Base-by-base conservation (phyloP, 2,329 filamentous ascomycete species). In the Podosphaera aphanis region DNA sequence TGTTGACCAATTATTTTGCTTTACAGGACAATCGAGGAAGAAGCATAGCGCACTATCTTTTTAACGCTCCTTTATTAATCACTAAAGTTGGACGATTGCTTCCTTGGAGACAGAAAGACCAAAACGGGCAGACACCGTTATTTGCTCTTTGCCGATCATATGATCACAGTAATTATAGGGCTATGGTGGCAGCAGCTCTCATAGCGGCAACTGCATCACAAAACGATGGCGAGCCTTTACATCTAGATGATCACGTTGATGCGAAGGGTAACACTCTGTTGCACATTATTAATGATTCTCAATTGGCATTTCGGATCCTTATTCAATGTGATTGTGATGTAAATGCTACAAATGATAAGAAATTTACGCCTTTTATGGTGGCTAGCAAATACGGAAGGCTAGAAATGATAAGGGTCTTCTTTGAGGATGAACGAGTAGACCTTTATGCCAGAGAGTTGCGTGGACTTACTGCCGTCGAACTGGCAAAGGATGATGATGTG, bases 401-500 rank as follows among this genome's bases (percentile, higher is more conserved):
- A 46, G 90, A 95, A 55, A 83, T 93, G 68, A 88, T 98, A 16
- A 72, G 86, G 48, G 77, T 79, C 8, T 69, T 98, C 5, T 95
- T 93, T 60, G 73, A 79, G 37, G 90, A 98, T 58, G 74, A 83
- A 20, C 70, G 92, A 53, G 84, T 94, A 3, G 90, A 98, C 58
- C 64, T 88, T 13, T 76, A 79, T 37, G 75, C 86, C 25, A 82
- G 80, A 60, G 92, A 98, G 59, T 64, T 83, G 15, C 74, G 90
- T 48, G 90, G 90, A 0, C 67, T 98, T 54, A 94, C 88, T 6
- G 90, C 90, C 6, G 85, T 95, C 5, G 90, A 98, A 61, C 69
- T 98, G 41, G 90, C 92, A 43, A 98, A 98, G 60, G 92, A 98
- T 56, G 90, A 98, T 58, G 90, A 98, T 53, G 83, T 98, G 21